These are phyloP conservation scores for Fusarium haematococcum DNA, from an alignment of 2,329 filamentous ascomycete genomes.

Conservation along the genomic window DNA sequence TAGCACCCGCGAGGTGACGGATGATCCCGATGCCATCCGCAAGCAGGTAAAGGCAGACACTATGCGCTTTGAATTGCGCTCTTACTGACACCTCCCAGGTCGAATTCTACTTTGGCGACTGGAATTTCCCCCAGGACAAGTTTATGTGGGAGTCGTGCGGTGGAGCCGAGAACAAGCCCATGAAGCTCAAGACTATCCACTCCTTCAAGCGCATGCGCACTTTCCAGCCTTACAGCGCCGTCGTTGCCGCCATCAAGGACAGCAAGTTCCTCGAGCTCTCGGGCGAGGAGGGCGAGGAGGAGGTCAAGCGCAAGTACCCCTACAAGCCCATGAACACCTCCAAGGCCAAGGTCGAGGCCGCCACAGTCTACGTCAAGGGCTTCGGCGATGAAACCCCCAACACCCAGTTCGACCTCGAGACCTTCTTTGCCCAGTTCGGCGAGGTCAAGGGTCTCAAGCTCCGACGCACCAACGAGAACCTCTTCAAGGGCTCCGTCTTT, in stretches of 20 bases:
- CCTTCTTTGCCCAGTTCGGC: constrained; percentile 87
- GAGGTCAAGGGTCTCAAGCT: constrained; percentile 86
- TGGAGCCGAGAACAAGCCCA: constrained; percentile 83
- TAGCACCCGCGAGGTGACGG: constrained; percentile 73
- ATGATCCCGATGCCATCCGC: constrained; percentile 84
- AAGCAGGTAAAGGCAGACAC: constrained; percentile 71
- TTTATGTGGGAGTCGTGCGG: constrained; percentile 85
- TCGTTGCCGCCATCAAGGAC: constrained; percentile 85
- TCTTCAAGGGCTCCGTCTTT: constrained; percentile 97
- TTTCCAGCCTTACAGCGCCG: constrained; percentile 87
- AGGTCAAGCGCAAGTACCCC: constrained; percentile 80
- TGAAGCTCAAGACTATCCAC: constrained; percentile 81
- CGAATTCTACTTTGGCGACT: constrained; percentile 96
- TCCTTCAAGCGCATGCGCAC: constrained; percentile 96
- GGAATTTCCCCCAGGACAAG: constrained; percentile 89
- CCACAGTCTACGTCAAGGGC: constrained; percentile 92
- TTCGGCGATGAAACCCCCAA: constrained; percentile 87
- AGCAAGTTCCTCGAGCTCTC: constrained; percentile 79
- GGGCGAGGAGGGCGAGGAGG: constrained; percentile 79
- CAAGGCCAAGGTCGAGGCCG: constrained; percentile 74
- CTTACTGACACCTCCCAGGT: constrained; percentile 65
- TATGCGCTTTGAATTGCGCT: background rate
- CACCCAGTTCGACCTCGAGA: constrained; percentile 94
- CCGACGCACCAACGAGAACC: constrained; percentile 76
- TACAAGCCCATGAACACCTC: constrained; percentile 69